Evolutionary conservation across 2,329 filamentous ascomycete species (phyloP), one percentile per base, ranked within the genome.

Genomic region (Talaromyces sp.): DNA sequence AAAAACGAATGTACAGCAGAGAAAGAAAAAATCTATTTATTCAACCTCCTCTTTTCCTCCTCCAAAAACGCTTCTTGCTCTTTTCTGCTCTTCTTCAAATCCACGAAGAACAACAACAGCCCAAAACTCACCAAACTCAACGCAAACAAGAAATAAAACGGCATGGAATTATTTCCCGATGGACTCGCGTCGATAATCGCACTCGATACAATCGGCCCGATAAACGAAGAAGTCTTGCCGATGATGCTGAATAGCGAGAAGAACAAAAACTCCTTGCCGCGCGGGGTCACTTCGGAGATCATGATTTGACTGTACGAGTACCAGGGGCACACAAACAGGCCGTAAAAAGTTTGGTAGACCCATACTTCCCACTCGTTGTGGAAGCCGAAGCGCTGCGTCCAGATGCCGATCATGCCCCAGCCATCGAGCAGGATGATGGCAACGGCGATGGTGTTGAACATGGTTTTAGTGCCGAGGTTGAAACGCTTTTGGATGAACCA

Each of bases 281-380:
- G 79, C 0, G 87, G 87, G 0, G 87, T 89, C 2, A 90, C 86
- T 66, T 89, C 87, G 2, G 83, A 85, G 66, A 90, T 90, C 82
- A 90, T 87, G 67, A 87, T 89, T 70, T 89, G 87, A 0, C 82
- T 85, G 72, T 90, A 90, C 55, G 84, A 86, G 72, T 89, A 89
- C 87, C 87, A 89, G 0, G 87, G 87, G 65, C 87, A 88, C 6
- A 89, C 84, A 54, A 89, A 82, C 0, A 90, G 76, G 0, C 87
- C 87, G 67, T 89, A 89, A 65, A 86, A 87, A 8, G 73, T 76
- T 70, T 80, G 77, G 62, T 80, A 80, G 30, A 79, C 72, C 81
- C 81, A 83, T 53, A 83, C 76, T 68, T 85, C 83, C 81, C 81
- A 84, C 5, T 71, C 70, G 63, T 82, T 73, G 65, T 85, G 82